phyloP scores from a whole-genome alignment of 345 rosid genomes.

The Populus pruinosa region DNA sequence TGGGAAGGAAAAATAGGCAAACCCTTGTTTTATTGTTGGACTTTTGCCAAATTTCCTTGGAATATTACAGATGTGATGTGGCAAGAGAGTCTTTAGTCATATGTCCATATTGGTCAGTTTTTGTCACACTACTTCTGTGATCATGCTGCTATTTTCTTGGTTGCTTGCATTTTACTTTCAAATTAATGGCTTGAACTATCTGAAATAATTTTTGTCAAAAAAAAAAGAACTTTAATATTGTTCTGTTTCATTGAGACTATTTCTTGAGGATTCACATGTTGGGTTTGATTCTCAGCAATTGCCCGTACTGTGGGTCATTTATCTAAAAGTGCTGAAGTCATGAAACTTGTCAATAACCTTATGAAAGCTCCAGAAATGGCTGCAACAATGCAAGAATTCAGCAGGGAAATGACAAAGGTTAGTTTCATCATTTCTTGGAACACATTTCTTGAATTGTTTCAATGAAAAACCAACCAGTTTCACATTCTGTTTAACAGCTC shows the following conservation, averaged over 20 bases:
- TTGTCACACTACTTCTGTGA: too few species aligned
- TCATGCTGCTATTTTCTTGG: too few species aligned
- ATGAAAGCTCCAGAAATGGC: conserved; percentile 95
- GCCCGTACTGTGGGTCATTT: conserved; percentile 87
- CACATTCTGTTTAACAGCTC: neutral
- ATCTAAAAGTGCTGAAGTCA: conserved; percentile 84
- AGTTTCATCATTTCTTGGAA: neutral
- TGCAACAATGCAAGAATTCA: conserved; percentile 82
- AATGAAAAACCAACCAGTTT: neutral
- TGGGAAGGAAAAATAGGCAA: too few species aligned
- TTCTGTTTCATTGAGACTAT: too few species aligned
- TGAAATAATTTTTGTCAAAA: neutral
- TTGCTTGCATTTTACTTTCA: too few species aligned
- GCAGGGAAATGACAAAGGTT: conserved; percentile 92
- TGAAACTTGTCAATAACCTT: conserved; percentile 85
- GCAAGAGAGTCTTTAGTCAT: neutral
- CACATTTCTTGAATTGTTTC: neutral
- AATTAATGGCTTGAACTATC: neutral
- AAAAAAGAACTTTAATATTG: too few species aligned
- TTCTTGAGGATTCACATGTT: neutral
- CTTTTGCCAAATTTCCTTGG: too few species aligned
- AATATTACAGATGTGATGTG: neutral
- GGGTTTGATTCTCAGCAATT: conserved; percentile 43
- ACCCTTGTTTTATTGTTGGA: too few species aligned
- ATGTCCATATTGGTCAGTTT: neutral